phyloP scores from a whole-genome alignment of 192 early-diverging fungal species.

The Coemansia sp. region DNA sequence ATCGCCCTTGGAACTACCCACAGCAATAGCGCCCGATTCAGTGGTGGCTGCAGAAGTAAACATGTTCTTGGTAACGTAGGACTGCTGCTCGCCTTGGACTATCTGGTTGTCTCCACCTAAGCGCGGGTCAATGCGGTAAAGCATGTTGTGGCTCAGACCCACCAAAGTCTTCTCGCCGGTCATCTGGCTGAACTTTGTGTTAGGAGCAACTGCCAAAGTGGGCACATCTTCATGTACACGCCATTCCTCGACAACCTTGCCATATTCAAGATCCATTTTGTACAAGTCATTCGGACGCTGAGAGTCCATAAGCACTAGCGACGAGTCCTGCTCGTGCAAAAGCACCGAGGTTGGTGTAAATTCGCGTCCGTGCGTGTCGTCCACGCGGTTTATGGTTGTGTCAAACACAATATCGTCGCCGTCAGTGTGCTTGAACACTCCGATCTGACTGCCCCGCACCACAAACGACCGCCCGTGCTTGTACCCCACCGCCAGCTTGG shows the following conservation, averaged over 20 bases:
- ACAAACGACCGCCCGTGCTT: conserved; percentile 88
- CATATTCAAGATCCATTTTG: conserved; percentile 88
- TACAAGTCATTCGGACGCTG: conserved; percentile 71
- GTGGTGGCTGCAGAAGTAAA: conserved; percentile 78
- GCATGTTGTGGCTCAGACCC: conserved; percentile 75
- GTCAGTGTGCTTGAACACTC: conserved; percentile 80
- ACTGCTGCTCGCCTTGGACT: conserved; percentile 66
- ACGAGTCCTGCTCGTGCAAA: conserved; percentile 83
- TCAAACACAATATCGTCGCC: conserved; percentile 71
- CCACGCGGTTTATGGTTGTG: conserved; percentile 78
- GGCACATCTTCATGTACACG: conserved; percentile 74
- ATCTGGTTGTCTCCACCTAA: conserved; percentile 65
- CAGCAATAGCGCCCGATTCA: conserved; percentile 73
- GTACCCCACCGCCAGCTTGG: conserved; percentile 78
- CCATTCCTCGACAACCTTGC: conserved; percentile 94
- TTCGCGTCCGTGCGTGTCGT: conserved; percentile 56
- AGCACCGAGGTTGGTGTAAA: conserved; percentile 77
- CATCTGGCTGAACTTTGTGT: conserved; percentile 75
- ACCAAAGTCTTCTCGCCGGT: conserved; percentile 74
- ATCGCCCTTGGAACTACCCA: conserved; percentile 83
- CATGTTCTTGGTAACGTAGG: conserved; percentile 67
- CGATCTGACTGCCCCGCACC: conserved; percentile 84
- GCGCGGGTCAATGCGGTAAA: conserved; percentile 90
- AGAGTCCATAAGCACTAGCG: conserved; percentile 74
- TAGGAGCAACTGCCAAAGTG: conserved; percentile 67